These are phyloP conservation scores for Colletotrichum brevisporum DNA, from an alignment of 2,329 filamentous ascomycete species.

Conservation along the genomic window DNA sequence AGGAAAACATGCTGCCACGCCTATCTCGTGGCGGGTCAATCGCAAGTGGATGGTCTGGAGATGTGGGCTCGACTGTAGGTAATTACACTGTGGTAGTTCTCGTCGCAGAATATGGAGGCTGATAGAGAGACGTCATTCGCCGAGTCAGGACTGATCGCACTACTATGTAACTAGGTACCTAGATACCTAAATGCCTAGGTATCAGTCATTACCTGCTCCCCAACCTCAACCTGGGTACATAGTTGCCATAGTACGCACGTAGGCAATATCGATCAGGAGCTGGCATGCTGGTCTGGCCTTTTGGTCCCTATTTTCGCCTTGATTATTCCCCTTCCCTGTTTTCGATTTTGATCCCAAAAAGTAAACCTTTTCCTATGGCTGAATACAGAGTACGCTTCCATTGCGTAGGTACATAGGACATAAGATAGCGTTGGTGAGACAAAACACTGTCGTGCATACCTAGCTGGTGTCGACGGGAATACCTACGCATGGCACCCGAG, in stretches of 20 bases:
- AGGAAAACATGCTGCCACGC: constrained; percentile 17
- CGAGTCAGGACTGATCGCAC: constrained; percentile 16
- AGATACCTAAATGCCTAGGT: background rate
- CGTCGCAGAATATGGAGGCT: constrained; percentile 18
- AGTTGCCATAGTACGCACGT: no score
- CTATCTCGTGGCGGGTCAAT: constrained; percentile 16
- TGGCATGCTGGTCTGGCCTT: no score
- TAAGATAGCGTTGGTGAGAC: constrained; percentile 23
- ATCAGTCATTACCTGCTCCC: no score
- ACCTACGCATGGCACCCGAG: constrained; percentile 16
- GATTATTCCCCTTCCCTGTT: no score
- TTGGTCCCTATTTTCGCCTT: no score
- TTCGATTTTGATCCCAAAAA: no score
- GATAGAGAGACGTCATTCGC: constrained; percentile 23
- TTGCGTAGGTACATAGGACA: no score
- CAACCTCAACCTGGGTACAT: no score
- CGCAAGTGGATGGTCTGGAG: constrained; percentile 38
- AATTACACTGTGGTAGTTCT: background rate
- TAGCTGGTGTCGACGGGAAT: constrained; percentile 1
- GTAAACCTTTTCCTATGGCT: no score
- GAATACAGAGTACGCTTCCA: no score
- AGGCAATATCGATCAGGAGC: no score
- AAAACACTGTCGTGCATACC: constrained; percentile 20
- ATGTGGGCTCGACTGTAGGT: background rate
- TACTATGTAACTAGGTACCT: no score